phyloP scores from a whole-genome alignment of 768 basidiomycete species.

The Leccinum pellstonianum region DNA sequence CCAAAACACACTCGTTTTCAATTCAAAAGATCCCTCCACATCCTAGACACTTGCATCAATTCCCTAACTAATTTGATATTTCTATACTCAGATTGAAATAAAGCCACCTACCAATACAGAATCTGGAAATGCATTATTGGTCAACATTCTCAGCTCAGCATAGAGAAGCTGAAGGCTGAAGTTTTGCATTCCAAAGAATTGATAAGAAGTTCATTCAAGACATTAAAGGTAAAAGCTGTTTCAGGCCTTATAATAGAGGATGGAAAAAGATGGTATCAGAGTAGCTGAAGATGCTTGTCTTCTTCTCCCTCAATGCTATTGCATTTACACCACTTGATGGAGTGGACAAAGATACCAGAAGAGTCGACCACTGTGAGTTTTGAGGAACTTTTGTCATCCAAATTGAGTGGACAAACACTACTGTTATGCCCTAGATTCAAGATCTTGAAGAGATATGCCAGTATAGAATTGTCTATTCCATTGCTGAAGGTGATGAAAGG shows the following conservation, averaged over 20 bases:
- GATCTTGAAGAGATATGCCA: neutral
- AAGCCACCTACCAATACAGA: neutral
- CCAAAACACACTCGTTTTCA: neutral
- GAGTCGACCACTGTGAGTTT: neutral
- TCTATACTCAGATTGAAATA: neutral
- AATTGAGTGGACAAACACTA: neutral
- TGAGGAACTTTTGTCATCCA: neutral
- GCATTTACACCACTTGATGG: neutral
- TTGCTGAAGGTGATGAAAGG: neutral
- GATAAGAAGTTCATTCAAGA: conserved; percentile 21
- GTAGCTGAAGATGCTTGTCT: neutral
- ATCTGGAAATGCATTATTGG: neutral
- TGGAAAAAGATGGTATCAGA: neutral
- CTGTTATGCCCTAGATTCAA: neutral
- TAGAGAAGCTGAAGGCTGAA: neutral
- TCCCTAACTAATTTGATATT: neutral
- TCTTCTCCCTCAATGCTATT: neutral
- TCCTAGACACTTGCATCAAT: neutral
- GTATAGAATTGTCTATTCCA: neutral
- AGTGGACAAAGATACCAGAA: neutral
- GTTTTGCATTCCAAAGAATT: conserved; percentile 19
- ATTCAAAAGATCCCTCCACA: neutral
- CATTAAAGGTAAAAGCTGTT: conserved; percentile 22
- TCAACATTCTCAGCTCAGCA: neutral
- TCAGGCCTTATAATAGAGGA: conserved; percentile 11